Evolutionary conservation across 2,329 filamentous ascomycete species (phyloP).

Genomic region (Onygenales sp.): DNA sequence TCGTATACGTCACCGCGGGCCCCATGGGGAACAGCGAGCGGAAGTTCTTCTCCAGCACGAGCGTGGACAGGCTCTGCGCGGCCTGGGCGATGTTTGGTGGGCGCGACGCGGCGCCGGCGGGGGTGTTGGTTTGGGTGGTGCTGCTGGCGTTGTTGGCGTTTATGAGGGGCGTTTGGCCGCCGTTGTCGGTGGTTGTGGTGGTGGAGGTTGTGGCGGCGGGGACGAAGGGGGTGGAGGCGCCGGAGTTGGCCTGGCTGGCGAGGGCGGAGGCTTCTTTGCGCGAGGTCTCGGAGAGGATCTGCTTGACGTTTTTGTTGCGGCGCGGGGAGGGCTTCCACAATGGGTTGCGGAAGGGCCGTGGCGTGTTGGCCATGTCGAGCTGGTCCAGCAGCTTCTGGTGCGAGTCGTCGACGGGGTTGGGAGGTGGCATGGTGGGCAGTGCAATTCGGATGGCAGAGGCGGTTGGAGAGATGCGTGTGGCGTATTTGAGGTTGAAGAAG

Average conservation of each 20-base stretch:
- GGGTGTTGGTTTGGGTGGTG: slow-evolving; percentile 21
- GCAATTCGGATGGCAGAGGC: background rate
- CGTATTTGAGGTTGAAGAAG: background rate
- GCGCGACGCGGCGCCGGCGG: slow-evolving; percentile 35
- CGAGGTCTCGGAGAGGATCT: slow-evolving; percentile 81
- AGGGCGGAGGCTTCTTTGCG: slow-evolving; percentile 82
- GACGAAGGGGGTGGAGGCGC: slow-evolving; percentile 58
- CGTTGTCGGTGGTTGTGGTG: slow-evolving; percentile 14
- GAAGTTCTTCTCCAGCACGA: slow-evolving; percentile 75
- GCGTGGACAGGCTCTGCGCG: slow-evolving; percentile 72
- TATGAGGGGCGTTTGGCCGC: slow-evolving; percentile 10
- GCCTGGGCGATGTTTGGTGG: slow-evolving; percentile 75
- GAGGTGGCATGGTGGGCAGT: slow-evolving; percentile 43
- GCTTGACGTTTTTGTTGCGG: slow-evolving; percentile 98
- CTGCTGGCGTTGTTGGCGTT: slow-evolving; percentile 39
- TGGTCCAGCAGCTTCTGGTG: slow-evolving; percentile 81
- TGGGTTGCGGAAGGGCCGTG: slow-evolving; percentile 82
- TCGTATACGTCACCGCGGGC: slow-evolving; percentile 80
- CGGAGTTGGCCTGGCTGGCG: slow-evolving; percentile 74
- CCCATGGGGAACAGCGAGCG: slow-evolving; percentile 43
- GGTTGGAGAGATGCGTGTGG: background rate
- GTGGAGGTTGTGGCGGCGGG: slow-evolving; percentile 31
- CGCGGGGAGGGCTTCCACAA: slow-evolving; percentile 88
- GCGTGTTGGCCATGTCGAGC: slow-evolving; percentile 79
- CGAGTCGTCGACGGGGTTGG: slow-evolving; percentile 66